These are phyloP conservation scores for Exobasidium cylindrosporum DNA, from an alignment of 1,284 basidiomycete species.

Conservation along the genomic window DNA sequence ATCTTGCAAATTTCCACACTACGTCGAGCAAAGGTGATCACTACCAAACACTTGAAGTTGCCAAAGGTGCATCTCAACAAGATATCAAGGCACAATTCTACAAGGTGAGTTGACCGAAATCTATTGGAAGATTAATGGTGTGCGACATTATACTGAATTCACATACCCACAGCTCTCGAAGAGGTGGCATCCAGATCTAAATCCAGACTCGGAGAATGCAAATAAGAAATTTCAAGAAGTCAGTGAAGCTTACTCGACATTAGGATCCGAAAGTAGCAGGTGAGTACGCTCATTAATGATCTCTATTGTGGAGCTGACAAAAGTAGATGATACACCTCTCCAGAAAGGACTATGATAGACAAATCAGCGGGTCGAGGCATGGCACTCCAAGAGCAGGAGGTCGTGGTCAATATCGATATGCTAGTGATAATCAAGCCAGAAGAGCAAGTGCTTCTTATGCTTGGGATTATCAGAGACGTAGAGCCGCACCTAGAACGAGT, in stretches of 20 bases:
- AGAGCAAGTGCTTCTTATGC: conserved; percentile 47
- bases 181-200: conserved; percentile 51
- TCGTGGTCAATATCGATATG: conserved; percentile 22
- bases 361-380: not conserved
- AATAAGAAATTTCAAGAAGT: conserved; percentile 51
- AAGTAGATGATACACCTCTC: not conserved
- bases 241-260: conserved; percentile 47
- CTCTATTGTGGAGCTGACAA: not conserved
- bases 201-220: conserved; percentile 38
- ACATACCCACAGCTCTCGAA: conserved; percentile 35
- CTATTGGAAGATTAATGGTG: not conserved
- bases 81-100: conserved; percentile 55
- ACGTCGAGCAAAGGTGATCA: conserved; percentile 17
- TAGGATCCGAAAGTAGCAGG: conserved; percentile 28
- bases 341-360: conserved; percentile 23
- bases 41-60: conserved; percentile 35
- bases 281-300: conserved; percentile 21
- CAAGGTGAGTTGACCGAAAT: conserved; percentile 22
- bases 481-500: conserved; percentile 9
- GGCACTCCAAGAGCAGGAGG: conserved; percentile 19
- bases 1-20: not conserved
- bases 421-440: conserved; percentile 31
- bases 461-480: conserved; percentile 47
- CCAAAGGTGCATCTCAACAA: conserved; percentile 33
- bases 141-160: not conserved